Evolutionary conservation across 2,329 filamentous ascomycete species (phyloP).

Genomic region (Parasarocladium wereldwijsianum): DNA sequence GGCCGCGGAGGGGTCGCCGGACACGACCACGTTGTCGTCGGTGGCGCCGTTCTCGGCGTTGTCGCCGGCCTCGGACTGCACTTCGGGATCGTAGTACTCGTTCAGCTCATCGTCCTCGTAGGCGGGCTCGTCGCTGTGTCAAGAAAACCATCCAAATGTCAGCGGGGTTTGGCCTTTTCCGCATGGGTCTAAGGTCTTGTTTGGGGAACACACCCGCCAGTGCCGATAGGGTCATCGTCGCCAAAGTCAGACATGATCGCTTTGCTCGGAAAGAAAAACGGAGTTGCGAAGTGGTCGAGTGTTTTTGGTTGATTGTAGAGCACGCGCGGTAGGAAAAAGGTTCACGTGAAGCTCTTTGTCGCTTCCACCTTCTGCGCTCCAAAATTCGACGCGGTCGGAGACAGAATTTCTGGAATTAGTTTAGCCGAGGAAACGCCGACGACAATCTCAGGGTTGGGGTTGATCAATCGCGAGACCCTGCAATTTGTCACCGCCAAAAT

Average conservation of each 20-base stretch:
- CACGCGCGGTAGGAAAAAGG: too few relatives aligned
- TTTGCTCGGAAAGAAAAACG: too few relatives aligned
- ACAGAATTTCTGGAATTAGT: too few relatives aligned
- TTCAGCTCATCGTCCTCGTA: slow-evolving; percentile 56
- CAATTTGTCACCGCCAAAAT: slow-evolving; percentile 5
- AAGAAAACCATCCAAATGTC: slow-evolving; percentile 5
- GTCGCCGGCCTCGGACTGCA: slow-evolving; percentile 36
- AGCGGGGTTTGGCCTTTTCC: too few relatives aligned
- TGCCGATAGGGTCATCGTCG: slow-evolving; percentile 43
- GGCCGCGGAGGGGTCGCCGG: slow-evolving; percentile 46
- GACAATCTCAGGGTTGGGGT: too few relatives aligned
- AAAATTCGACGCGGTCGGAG: too few relatives aligned
- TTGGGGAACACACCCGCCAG: slow-evolving; percentile 33
- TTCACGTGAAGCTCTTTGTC: too few relatives aligned
- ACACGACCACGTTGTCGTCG: slow-evolving; percentile 43
- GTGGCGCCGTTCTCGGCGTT: slow-evolving; percentile 35
- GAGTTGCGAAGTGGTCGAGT: too few relatives aligned
- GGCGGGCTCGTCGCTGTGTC: slow-evolving; percentile 50
- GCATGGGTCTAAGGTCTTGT: background rate
- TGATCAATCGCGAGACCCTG: too few relatives aligned
- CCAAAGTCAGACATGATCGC: slow-evolving; percentile 58
- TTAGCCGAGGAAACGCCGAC: too few relatives aligned
- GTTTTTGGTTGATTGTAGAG: too few relatives aligned
- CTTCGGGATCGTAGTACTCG: slow-evolving; percentile 40
- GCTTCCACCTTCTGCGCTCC: too few relatives aligned